Base-by-base conservation (phyloP, 2,329 filamentous ascomycete genomes). In the Hirsutella minnesotensis region DNA sequence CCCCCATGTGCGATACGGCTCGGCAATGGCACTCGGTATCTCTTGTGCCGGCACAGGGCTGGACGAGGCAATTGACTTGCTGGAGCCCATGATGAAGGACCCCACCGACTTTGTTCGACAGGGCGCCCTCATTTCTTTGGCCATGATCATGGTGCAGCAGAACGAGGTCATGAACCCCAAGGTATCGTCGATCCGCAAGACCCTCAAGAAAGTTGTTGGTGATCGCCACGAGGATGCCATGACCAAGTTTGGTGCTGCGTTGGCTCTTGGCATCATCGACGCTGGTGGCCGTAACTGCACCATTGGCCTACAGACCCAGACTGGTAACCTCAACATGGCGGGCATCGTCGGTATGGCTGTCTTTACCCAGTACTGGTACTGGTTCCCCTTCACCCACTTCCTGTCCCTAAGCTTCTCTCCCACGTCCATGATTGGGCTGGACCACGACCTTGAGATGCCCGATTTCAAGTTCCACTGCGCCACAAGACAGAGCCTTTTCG, bases 301-400 rank as follows among this genome's bases (percentile, higher is more conserved):
- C 16, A 96, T 98, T 53, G 90, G 90, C 24, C 75, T 98, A 33
- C 92, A 98, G 64, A 98, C 92, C 1, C 92, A 95, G 66, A 95
- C 90, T 1, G 94, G 94, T 50, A 98, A 95, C 60, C 79, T 98
- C 51, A 96, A 98, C 72, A 95, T 98, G 89, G 81, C 89, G 16
- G 94, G 87, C 47, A 94, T 98, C 51, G 89, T 98, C 16, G 94
- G 92, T 52, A 95, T 95, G 81, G 90, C 88, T 22, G 85, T 98
- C 42, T 98, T 98, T 67, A 94, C 89, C 9, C 92, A 98, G 62
- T 98, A 98, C 70, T 98, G 92, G 92, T 98, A 98, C 70, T 98
- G 92, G 92, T 98, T 98, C 77, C 92, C 92, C 46, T 83, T 96
- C 56, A 94, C 92, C 24, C 92, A 98, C 66, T 98, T 98, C 78